Percentiles rank a stretch among this genome's conserved stretches.
phyloP scores from a whole-genome alignment of 78 protist species.

The Cyanophora paradoxa region DNA sequence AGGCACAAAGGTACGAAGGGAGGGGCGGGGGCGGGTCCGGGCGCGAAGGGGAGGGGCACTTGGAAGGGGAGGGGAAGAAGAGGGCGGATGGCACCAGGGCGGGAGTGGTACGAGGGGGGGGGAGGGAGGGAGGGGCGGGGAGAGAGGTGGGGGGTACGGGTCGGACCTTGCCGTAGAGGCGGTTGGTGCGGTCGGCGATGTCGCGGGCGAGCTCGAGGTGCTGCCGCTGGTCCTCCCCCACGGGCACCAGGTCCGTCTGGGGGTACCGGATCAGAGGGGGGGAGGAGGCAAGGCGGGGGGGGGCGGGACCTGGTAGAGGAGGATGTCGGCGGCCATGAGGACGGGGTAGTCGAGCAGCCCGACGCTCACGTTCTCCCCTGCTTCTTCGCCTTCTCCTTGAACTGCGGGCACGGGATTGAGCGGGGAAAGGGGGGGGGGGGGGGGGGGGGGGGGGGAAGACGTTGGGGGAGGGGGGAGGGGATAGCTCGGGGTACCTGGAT shows the following conservation, averaged over 20 bases:
- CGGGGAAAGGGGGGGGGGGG: too few relatives aligned
- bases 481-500: too few relatives aligned
- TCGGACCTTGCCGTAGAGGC: neutral
- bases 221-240: slow-evolving; percentile 46
- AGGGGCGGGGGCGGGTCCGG: too few relatives aligned
- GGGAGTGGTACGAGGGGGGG: neutral
- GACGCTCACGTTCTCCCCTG: slow-evolving; percentile 13
- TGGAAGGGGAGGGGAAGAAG: too few relatives aligned
- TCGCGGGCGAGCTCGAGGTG: slow-evolving; percentile 39
- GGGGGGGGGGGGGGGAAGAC: too few relatives aligned
- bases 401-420: too few relatives aligned
- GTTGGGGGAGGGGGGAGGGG: too few relatives aligned
- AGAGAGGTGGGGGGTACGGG: neutral
- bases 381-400: slow-evolving; percentile 29
- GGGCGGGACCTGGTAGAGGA: slow-evolving; percentile 21
- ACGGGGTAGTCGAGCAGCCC: slow-evolving; percentile 40
- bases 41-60: too few relatives aligned
- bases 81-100: neutral
- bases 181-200: slow-evolving; percentile 12
- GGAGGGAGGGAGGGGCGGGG: too few relatives aligned
- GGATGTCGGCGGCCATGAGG: slow-evolving; percentile 40
- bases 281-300: neutral
- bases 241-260: neutral
- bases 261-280: neutral
- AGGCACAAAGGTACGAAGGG: too few relatives aligned